phyloP scores from a whole-genome alignment of 495 filamentous ascomycete species.

The Annulohypoxylon bovei region DNA sequence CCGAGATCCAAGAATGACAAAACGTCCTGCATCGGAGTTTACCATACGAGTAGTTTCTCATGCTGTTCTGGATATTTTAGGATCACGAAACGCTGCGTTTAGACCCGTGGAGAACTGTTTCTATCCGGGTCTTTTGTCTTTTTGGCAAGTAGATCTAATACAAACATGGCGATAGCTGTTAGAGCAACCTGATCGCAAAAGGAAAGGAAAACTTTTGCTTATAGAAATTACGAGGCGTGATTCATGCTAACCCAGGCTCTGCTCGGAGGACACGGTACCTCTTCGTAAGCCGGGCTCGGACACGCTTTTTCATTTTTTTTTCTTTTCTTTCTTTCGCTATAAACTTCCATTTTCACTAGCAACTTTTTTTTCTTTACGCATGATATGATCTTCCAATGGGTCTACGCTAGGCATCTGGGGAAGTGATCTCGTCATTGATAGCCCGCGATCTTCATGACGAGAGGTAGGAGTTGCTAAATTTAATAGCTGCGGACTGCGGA shows the following conservation, averaged over 20 bases:
- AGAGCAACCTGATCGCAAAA: not conserved
- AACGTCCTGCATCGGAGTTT: slow-evolving; percentile 1
- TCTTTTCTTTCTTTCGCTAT: slow-evolving; percentile 4
- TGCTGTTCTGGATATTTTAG: not conserved
- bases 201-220: not conserved
- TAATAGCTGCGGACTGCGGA: slow-evolving; percentile 46
- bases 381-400: slow-evolving; percentile 40
- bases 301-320: not conserved
- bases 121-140: not conserved
- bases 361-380: slow-evolving; percentile 10
- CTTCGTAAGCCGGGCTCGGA: slow-evolving; percentile 5
- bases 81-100: not conserved
- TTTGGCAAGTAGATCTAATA: slow-evolving; percentile 2
- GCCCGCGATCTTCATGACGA: slow-evolving; percentile 53
- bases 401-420: slow-evolving; percentile 37
- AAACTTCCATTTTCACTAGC: slow-evolving; percentile 23
- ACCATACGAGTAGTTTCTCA: slow-evolving; percentile 1
- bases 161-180: slow-evolving; percentile 14
- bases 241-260: slow-evolving; percentile 5
- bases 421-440: slow-evolving; percentile 54
- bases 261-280: not conserved
- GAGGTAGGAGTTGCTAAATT: slow-evolving; percentile 52
- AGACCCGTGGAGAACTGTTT: not conserved
- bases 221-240: slow-evolving; percentile 20
- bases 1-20: slow-evolving; percentile 4